phyloP scores from a whole-genome alignment of 352 stramenopile genomes.

The Phytophthora constricta region DNA sequence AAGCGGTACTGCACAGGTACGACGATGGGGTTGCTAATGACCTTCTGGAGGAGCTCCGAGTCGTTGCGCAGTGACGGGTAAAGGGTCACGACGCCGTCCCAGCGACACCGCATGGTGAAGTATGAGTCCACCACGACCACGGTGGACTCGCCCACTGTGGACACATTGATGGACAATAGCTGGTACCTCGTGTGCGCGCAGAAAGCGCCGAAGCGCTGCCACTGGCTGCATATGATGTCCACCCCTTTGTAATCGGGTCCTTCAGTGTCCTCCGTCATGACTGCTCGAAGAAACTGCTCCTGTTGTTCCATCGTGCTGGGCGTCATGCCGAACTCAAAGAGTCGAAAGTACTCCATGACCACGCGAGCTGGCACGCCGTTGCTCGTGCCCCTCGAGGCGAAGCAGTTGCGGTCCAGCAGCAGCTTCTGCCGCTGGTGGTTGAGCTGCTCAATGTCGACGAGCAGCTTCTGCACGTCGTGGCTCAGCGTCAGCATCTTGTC shows the following conservation, averaged over 20 bases:
- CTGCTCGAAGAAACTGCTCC: slow-evolving; percentile 58
- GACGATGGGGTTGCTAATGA: slow-evolving; percentile 48
- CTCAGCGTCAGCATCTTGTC: slow-evolving; percentile 48
- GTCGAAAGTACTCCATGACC: slow-evolving; percentile 58
- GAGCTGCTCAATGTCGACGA: slow-evolving; percentile 48
- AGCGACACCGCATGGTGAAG: slow-evolving; percentile 46
- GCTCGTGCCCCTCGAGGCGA: slow-evolving; percentile 33
- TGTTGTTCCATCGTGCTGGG: slow-evolving; percentile 29
- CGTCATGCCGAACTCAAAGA: slow-evolving; percentile 60
- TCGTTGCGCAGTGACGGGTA: slow-evolving; percentile 49
- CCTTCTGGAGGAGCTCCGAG: slow-evolving; percentile 55
- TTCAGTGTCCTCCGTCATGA: slow-evolving; percentile 52
- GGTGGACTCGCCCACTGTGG: slow-evolving; percentile 42
- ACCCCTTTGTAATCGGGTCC: slow-evolving; percentile 62
- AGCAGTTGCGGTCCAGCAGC: slow-evolving; percentile 39
- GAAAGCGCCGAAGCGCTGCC: slow-evolving; percentile 54
- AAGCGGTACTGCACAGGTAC: slow-evolving; percentile 60
- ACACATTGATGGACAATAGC: slow-evolving; percentile 39
- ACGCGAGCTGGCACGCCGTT: slow-evolving; percentile 41
- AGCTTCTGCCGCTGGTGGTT: slow-evolving; percentile 39
- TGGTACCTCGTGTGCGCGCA: slow-evolving; percentile 49
- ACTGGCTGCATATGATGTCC: slow-evolving; percentile 56
- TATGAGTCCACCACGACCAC: slow-evolving; percentile 53
- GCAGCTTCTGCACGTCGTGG: slow-evolving; percentile 47
- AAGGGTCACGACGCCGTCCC: slow-evolving; percentile 49